Conservation (phyloP, 1,284 basidiomycete genomes). For the Prillingera fragicola region DNA sequence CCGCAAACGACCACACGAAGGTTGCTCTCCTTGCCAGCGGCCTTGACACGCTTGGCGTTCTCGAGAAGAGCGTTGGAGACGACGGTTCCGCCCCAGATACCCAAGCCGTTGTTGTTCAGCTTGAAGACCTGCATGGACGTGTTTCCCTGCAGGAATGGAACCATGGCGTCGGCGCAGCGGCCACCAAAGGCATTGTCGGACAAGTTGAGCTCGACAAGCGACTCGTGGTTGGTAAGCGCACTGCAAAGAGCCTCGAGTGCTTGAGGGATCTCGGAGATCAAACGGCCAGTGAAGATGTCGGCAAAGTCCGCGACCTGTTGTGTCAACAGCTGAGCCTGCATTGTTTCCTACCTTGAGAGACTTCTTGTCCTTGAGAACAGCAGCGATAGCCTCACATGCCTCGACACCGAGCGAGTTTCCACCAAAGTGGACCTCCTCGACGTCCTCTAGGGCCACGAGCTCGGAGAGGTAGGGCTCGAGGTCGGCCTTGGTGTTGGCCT, state of each 20-base stretch:
- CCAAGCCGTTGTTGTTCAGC: conserved; percentile 96
- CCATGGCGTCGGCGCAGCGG: conserved; percentile 90
- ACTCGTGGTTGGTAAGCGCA: conserved; percentile 70
- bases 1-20: conserved; percentile 84
- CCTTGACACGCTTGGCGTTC: conserved; percentile 66
- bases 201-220: conserved; percentile 81
- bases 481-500: conserved; percentile 73
- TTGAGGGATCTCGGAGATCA: conserved; percentile 90
- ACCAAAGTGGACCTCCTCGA: conserved; percentile 87
- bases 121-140: conserved; percentile 74
- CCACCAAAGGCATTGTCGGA: conserved; percentile 97
- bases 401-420: conserved; percentile 96
- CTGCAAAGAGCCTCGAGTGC: conserved; percentile 85
- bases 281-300: conserved; percentile 95
- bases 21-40: conserved; percentile 61
- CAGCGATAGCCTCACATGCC: conserved; percentile 78
- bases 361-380: conserved; percentile 66
- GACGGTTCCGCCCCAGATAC: conserved; percentile 80
- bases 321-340: not conserved
- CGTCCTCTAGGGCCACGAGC: conserved; percentile 56
- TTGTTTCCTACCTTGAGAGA: conserved; percentile 60
- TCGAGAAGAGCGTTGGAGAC: conserved; percentile 78
- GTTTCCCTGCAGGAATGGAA: conserved; percentile 77
- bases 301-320: conserved; percentile 85
- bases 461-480: conserved; percentile 70